These are phyloP conservation scores for Effrenium voratum DNA, from an alignment of 73 alveolate genomes.

Conservation along the genomic window DNA sequence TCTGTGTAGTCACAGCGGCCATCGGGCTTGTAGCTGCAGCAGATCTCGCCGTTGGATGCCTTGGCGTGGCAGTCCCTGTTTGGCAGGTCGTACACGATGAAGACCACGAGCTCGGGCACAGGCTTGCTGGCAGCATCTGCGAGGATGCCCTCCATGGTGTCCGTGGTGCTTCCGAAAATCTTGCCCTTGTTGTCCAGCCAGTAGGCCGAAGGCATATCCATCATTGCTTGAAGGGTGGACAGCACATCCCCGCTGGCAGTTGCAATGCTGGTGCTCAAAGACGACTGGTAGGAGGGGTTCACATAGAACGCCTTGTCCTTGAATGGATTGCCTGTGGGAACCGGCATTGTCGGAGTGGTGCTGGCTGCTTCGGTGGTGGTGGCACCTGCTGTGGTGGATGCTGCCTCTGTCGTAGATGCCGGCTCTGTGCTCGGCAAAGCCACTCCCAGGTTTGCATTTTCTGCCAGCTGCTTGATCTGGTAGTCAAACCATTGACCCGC, in stretches of 20 bases:
- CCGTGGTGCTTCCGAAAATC: constrained; percentile 24
- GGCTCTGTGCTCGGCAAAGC: no score
- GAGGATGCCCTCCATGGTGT: constrained; percentile 76
- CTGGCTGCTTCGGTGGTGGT: neutral
- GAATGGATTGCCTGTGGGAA: constrained; percentile 28
- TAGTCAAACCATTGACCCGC: constrained; percentile 92
- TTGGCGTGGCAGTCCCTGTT: constrained; percentile 95
- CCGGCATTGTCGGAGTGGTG: neutral
- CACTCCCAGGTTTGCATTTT: constrained; percentile 6
- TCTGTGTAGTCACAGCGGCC: constrained; percentile 78
- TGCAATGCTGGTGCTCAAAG: constrained; percentile 43
- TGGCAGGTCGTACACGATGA: constrained; percentile 94
- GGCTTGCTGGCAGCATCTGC: constrained; percentile 80
- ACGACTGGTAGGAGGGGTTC: constrained; percentile 65
- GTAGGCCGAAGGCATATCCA: constrained; percentile 85
- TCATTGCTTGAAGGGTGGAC: constrained; percentile 27
- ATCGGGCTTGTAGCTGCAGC: constrained; percentile 91
- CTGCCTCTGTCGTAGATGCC: neutral
- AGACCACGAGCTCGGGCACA: constrained; percentile 76
- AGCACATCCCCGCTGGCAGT: constrained; percentile 6
- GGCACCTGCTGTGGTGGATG: neutral
- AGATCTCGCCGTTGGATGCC: constrained; percentile 95
- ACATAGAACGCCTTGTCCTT: constrained; percentile 25
- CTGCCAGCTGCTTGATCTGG: constrained; percentile 79
- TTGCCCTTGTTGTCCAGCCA: constrained; percentile 75